Percentiles rank a stretch among this genome's conserved stretches.
Conservation (phyloP, 2,329 filamentous ascomycete species). For the Curvularia sp. region DNA sequence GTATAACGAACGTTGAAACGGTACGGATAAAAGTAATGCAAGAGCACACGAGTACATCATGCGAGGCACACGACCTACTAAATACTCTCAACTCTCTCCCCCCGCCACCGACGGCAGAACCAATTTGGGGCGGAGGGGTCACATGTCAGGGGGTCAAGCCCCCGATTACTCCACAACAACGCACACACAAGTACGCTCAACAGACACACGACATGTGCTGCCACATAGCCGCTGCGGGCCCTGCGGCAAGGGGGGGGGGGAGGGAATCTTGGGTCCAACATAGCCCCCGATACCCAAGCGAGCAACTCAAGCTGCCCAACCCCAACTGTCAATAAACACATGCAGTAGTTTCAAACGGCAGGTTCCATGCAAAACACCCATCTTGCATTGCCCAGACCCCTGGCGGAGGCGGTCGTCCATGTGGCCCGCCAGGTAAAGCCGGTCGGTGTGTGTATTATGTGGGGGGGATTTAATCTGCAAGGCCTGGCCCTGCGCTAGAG, state of each 20-base stretch:
- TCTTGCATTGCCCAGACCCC: slow-evolving; percentile 6
- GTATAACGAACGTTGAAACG: background rate
- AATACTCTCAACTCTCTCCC: background rate
- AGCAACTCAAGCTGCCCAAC: slow-evolving; percentile 1
- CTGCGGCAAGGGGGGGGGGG: slow-evolving; percentile 5
- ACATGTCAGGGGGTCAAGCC: background rate
- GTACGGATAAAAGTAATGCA: background rate
- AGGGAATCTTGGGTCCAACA: background rate
- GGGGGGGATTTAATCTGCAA: slow-evolving; percentile 7
- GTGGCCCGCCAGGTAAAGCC: background rate
- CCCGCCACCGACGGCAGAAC: background rate
- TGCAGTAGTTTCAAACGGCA: slow-evolving; percentile 19
- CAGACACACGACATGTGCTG: background rate
- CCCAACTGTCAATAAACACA: slow-evolving; percentile 15
- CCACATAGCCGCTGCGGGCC: slow-evolving; percentile 4
- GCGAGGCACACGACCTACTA: background rate
- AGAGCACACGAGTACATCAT: background rate
- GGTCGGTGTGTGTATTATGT: slow-evolving; percentile 1
- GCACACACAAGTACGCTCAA: background rate
- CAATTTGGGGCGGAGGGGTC: background rate
- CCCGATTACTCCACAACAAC: background rate
- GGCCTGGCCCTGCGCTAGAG: slow-evolving; percentile 12
- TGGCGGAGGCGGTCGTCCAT: background rate
- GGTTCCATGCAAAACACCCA: slow-evolving; percentile 13
- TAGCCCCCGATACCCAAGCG: background rate